These are phyloP conservation scores for Meyerozyma athensensis DNA, from an alignment of 1,139 yeast species.

Conservation along the genomic window DNA sequence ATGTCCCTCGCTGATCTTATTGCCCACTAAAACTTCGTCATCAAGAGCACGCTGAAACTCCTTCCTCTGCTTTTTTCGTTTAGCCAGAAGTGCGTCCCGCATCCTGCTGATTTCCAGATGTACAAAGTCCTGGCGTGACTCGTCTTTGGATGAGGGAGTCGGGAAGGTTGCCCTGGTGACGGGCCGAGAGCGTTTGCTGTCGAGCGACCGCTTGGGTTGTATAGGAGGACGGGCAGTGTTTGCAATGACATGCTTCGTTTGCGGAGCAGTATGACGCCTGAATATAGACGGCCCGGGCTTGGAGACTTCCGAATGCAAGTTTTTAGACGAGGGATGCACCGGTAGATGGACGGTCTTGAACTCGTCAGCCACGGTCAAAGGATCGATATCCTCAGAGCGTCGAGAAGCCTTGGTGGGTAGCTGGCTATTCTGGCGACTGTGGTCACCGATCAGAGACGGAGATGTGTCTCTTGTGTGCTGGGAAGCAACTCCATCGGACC, in stretches of 20 bases:
- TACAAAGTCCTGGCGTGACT: constrained; percentile 21
- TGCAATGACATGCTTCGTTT: neutral
- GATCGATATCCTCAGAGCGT: constrained; percentile 2
- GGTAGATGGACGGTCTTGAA: neutral
- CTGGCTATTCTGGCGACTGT: neutral
- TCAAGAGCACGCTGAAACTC: constrained; percentile 32
- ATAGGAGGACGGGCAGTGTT: neutral
- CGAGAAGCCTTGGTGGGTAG: constrained; percentile 1
- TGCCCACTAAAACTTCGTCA: constrained; percentile 72
- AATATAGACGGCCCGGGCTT: neutral
- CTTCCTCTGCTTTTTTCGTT: constrained; percentile 37
- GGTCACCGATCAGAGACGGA: constrained; percentile 27
- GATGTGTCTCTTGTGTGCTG: constrained; percentile 30
- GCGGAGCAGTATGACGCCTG: constrained; percentile 2
- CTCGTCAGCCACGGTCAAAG: neutral
- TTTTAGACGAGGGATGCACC: neutral
- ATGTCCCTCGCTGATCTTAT: constrained; percentile 87
- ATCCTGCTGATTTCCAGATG: constrained; percentile 38
- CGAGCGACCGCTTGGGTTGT: neutral
- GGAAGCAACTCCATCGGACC: constrained; percentile 14
- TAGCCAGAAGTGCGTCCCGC: constrained; percentile 39
- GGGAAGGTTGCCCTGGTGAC: constrained; percentile 10
- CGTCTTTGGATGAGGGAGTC: constrained; percentile 3
- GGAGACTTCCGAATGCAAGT: neutral
- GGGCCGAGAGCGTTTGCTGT: constrained; percentile 1